phyloP scores from a whole-genome alignment of 345 rosid species.

The Arabis hirsuta region DNA sequence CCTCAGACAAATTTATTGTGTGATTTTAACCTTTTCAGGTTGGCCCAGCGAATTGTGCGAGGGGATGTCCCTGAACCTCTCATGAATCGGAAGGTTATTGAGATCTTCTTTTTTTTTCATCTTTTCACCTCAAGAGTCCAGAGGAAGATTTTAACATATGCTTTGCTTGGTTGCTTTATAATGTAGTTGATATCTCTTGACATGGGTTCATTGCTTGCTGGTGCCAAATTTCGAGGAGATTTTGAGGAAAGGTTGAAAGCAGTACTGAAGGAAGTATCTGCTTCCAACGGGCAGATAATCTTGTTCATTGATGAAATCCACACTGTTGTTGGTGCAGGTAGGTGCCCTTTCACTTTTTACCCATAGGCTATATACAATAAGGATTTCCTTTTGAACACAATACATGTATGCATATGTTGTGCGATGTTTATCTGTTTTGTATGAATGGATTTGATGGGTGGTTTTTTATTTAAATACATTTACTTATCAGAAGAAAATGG shows the following conservation, averaged over 20 bases:
- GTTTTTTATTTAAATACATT: background rate
- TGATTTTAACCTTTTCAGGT: slow-evolving; percentile 48
- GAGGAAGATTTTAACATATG: background rate
- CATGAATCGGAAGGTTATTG: slow-evolving; percentile 48
- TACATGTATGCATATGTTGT: background rate
- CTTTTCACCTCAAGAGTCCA: background rate
- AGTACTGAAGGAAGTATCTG: slow-evolving; percentile 90
- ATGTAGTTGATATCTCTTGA: slow-evolving; percentile 82
- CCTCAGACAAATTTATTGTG: background rate
- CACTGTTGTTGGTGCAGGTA: slow-evolving; percentile 95
- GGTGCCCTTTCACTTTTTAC: slow-evolving; percentile 16
- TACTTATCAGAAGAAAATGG: background rate
- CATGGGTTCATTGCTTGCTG: slow-evolving; percentile 93
- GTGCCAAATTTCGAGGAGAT: slow-evolving; percentile 87
- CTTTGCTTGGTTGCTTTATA: slow-evolving; percentile 18
- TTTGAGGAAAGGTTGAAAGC: slow-evolving; percentile 95
- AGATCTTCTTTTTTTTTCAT: no score
- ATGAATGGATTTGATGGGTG: background rate
- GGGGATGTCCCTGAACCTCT: slow-evolving; percentile 94
- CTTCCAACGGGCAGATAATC: slow-evolving; percentile 87
- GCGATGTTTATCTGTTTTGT: background rate
- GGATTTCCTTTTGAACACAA: background rate
- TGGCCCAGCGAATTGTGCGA: slow-evolving; percentile 84
- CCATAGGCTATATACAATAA: background rate
- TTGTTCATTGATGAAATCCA: slow-evolving; percentile 93